Percentiles rank a stretch among this genome's conserved stretches.
Conservation (phyloP, 1,284 basidiomycete genomes). For the Crocinoboletus sp. region DNA sequence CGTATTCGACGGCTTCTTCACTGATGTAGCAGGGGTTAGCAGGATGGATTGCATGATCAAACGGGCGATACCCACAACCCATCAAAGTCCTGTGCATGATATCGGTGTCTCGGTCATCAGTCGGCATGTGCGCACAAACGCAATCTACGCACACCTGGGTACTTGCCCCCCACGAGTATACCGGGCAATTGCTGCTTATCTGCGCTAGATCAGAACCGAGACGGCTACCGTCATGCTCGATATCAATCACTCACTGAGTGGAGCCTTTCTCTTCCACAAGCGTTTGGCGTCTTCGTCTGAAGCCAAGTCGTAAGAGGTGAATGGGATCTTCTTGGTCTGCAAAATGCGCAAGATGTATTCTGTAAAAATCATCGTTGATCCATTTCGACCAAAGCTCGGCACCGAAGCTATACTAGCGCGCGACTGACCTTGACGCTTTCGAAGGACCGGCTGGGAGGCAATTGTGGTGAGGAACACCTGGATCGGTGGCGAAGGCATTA, state of each 20-base stretch:
- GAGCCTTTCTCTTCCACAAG: constrained; percentile 74
- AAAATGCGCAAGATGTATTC: constrained; percentile 72
- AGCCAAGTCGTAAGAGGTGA: constrained; percentile 75
- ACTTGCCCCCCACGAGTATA: constrained; percentile 68
- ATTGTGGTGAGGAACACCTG: constrained; percentile 82
- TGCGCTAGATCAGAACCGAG: constrained; percentile 26
- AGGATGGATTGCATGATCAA: constrained; percentile 8
- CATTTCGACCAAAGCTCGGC: too few species aligned
- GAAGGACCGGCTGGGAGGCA: constrained; percentile 67
- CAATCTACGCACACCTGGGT: constrained; percentile 44
- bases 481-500: constrained; percentile 73
- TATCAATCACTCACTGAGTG: constrained; percentile 47
- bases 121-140: not conserved
- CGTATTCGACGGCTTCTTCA: constrained; percentile 77
- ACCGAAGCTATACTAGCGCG: too few species aligned
- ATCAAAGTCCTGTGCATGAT: constrained; percentile 42
- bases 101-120: constrained; percentile 4
- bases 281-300: constrained; percentile 77
- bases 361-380: constrained; percentile 31
- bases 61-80: constrained; percentile 44
- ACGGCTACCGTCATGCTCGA: not conserved
- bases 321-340: constrained; percentile 78
- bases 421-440: constrained; percentile 62
- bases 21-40: constrained; percentile 35
- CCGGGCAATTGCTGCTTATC: constrained; percentile 79